Evolutionary conservation across 2,329 filamentous ascomycete species (phyloP).

Genomic region (Penicillium verrucosum): DNA sequence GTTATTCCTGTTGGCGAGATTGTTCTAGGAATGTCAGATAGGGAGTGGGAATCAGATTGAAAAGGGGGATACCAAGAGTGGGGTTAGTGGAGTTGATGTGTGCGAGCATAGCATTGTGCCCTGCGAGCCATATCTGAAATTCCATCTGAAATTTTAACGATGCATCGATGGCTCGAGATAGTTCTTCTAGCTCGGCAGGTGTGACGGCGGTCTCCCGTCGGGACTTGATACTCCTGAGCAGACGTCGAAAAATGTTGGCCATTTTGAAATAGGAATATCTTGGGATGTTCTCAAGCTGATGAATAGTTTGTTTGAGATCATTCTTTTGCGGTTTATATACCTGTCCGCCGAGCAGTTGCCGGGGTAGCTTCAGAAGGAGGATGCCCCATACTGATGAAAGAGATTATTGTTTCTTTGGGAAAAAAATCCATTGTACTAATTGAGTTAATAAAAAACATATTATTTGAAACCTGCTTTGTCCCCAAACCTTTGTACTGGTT

Average conservation of each 20-base stretch:
- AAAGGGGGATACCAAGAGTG: neutral
- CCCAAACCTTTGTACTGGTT: neutral
- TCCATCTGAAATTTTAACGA: conserved; percentile 5
- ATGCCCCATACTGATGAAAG: neutral
- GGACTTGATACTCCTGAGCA: neutral
- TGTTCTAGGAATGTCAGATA: neutral
- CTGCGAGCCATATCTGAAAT: conserved; percentile 6
- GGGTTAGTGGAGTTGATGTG: conserved; percentile 7
- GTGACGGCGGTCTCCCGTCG: no score
- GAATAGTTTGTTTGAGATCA: neutral
- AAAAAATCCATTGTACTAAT: neutral
- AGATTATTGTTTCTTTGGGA: neutral
- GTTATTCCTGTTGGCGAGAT: neutral
- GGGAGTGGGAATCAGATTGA: neutral
- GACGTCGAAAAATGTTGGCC: neutral
- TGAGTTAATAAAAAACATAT: neutral
- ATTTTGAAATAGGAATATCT: neutral
- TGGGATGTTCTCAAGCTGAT: neutral
- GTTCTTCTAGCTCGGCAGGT: neutral
- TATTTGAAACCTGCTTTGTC: neutral
- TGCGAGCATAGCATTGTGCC: conserved; percentile 14
- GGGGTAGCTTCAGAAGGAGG: neutral
- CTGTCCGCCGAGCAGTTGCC: neutral
- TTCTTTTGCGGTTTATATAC: neutral
- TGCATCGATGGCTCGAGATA: conserved; percentile 6